Conservation (phyloP, 1,139 yeast species). For the Yamadazyma dushanensis region DNA sequence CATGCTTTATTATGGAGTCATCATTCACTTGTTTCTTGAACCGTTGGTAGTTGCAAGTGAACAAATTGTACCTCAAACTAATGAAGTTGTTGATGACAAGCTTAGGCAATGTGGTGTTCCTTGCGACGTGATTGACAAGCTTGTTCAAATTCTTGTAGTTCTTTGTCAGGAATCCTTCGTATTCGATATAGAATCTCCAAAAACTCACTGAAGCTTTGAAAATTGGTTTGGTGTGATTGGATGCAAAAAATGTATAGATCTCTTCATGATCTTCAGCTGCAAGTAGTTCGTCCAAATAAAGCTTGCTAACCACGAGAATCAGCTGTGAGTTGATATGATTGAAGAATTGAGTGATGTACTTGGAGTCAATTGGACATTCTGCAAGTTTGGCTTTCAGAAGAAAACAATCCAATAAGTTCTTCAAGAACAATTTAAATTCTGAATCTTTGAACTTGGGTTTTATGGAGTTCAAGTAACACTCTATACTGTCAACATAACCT, state of each 20-base stretch:
- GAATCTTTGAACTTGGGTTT: background rate
- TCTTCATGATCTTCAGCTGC: conserved; percentile 6
- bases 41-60: conserved; percentile 25
- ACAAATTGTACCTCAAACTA: conserved; percentile 21
- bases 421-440: background rate
- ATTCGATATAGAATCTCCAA: conserved; percentile 58
- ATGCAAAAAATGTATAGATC: conserved; percentile 31
- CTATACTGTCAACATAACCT: conserved; percentile 24
- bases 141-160: conserved; percentile 45
- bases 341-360: conserved; percentile 13
- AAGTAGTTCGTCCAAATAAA: conserved; percentile 19
- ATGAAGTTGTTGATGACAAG: conserved; percentile 40
- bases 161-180: conserved; percentile 42
- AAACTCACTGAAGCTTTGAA: conserved; percentile 45
- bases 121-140: conserved; percentile 44
- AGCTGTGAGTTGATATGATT: conserved; percentile 31
- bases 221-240: conserved; percentile 34
- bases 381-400: conserved; percentile 3
- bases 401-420: conserved; percentile 5
- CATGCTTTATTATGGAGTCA: conserved; percentile 23
- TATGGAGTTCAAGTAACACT: conserved; percentile 23
- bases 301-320: conserved; percentile 24
- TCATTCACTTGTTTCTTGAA: conserved; percentile 17
- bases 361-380: conserved; percentile 8
- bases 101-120: conserved; percentile 48